Conservation (phyloP, 495 filamentous ascomycete genomes). For the Apodospora peruviana region DNA sequence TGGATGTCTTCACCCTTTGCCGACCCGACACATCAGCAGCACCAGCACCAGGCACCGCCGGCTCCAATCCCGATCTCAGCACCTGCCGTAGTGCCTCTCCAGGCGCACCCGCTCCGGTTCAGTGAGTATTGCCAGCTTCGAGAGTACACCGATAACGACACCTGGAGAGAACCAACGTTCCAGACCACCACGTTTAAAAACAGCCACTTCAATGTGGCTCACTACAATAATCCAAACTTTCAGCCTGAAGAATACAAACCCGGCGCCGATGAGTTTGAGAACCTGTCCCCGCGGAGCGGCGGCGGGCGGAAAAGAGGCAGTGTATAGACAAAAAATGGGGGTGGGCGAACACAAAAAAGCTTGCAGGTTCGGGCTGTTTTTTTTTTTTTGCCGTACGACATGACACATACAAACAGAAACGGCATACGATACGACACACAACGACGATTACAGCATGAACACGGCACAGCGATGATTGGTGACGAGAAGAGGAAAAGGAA, state of each 20-base stretch:
- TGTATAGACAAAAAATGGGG: constrained; percentile 10
- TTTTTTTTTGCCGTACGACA: not conserved
- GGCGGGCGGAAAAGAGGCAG: constrained; percentile 36
- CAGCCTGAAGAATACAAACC: constrained; percentile 62
- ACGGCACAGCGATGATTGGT: too few relatives aligned
- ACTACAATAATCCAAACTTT: constrained; percentile 80
- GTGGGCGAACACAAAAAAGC: not conserved
- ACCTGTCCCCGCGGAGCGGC: constrained; percentile 11
- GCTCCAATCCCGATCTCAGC: constrained; percentile 16
- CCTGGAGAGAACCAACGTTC: constrained; percentile 41
- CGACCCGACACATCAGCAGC: constrained; percentile 27
- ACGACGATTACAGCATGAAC: too few relatives aligned
- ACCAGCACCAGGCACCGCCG: constrained; percentile 22
- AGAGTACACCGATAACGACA: constrained; percentile 31
- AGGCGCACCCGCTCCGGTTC: constrained; percentile 35
- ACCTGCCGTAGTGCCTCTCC: constrained; percentile 21
- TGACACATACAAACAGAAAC: not conserved
- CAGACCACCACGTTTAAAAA: constrained; percentile 52
- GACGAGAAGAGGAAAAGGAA: too few relatives aligned
- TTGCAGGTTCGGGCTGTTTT: not conserved
- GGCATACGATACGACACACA: too few relatives aligned
- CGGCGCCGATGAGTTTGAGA: constrained; percentile 33
- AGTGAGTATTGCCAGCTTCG: constrained; percentile 42
- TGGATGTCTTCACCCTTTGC: constrained; percentile 35
- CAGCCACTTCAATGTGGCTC: constrained; percentile 73